Percentiles rank a stretch among this genome's conserved stretches.
These are phyloP conservation scores for Suillus bovinus DNA, from an alignment of 768 basidiomycete genomes.

Conservation along the genomic window DNA sequence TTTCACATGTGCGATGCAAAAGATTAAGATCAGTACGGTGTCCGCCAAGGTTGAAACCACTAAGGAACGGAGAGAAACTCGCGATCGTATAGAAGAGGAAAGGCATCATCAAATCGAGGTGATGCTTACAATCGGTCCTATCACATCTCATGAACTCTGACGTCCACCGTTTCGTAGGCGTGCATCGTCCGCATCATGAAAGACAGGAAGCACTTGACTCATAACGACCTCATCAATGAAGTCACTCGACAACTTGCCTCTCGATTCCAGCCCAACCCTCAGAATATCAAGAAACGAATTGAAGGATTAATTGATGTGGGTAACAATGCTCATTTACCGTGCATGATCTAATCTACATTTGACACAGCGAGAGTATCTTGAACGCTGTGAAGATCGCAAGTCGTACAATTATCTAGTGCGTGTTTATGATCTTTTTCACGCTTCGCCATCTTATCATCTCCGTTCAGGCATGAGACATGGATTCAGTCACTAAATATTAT, in stretches of 20 bases:
- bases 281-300: constrained; percentile 89
- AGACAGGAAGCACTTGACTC: constrained; percentile 84
- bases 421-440: background rate
- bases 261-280: constrained; percentile 85
- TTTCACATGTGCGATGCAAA: constrained; percentile 80
- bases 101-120: constrained; percentile 89
- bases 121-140: constrained; percentile 17
- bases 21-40: constrained; percentile 92
- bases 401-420: constrained; percentile 80
- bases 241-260: constrained; percentile 82
- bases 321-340: constrained; percentile 8
- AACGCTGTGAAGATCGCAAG: constrained; percentile 83
- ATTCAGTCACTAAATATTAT: background rate
- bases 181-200: constrained; percentile 99
- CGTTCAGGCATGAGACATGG: constrained; percentile 25
- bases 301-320: constrained; percentile 91
- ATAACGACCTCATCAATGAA: constrained; percentile 88
- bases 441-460: background rate
- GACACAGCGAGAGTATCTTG: constrained; percentile 86
- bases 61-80: constrained; percentile 89
- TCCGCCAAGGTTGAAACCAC: constrained; percentile 83
- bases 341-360: constrained; percentile 1
- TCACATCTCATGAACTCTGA: constrained; percentile 10
- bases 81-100: constrained; percentile 89
- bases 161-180: constrained; percentile 55